Base-by-base conservation (phyloP, 2,329 filamentous ascomycete genomes). In the Aureobasidium subglaciale region DNA sequence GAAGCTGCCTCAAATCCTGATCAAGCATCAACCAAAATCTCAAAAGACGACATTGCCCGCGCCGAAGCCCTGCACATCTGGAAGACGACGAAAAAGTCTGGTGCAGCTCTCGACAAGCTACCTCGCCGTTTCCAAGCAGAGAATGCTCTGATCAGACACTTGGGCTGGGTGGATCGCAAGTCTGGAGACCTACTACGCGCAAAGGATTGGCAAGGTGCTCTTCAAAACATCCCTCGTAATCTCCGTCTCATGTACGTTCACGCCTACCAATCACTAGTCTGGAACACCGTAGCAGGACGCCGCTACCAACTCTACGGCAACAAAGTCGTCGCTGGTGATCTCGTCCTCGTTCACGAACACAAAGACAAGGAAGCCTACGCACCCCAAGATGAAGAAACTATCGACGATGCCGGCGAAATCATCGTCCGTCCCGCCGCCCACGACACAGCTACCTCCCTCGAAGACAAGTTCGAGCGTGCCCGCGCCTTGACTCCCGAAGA, bases 191-290 rank as follows among this genome's bases (percentile, higher is more conserved):
- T 75, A 35, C 65, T 70, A 52, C 76, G 78, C 20, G 72, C 73
- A 35, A 79, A 78, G 40, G 92, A 99, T 71, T 93, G 83, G 68
- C 79, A 88, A 58, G 91, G 91, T 22, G 90, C 93, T 1, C 72
- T 99, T 50, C 81, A 86, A 66, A 79, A 81, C 54, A 91, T 99
- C 59, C 87, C 87, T 22, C 81, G 91, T 16, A 89, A 88, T 46
- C 77, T 97, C 63, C 83, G 90, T 40, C 82, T 90, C 57, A 96
- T 99, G 87, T 99, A 97, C 68, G 85, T 96, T 15, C 93, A 99
- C 69, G 92, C 93, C 5, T 97, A 96, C 71, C 93, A 99, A 70
- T 95, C 88, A 5, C 81, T 90, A 34, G 85, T 99, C 8, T 99
- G 92, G 92, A 99, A 99, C 73, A 82, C 84, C 62, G 88, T 84